Evolutionary conservation across 371 early-diverging fungal species (phyloP), one percentile per base, ranked within the genome.

Genomic region (Rhizopus sp.): DNA sequence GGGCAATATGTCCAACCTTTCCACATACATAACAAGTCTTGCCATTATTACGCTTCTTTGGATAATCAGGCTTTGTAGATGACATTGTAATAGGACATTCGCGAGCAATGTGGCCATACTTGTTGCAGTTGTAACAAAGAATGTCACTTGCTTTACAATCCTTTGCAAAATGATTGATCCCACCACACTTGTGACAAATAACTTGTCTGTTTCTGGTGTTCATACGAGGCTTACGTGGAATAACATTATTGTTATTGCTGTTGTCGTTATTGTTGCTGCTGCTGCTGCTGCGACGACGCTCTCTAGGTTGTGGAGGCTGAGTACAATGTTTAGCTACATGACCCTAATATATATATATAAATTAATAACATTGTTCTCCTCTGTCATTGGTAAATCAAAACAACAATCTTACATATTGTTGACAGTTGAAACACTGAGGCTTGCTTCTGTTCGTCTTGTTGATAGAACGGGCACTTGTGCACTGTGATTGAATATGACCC

Each of bases 301-400:
- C 41, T 33, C 62, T 33, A 46, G 59, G 57, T 62, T 72, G 65
- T 49, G 74, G 5, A 66, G 71, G 40, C 57, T 54, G 53, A 60
- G 76, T 48, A 55, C 87, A 87, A 40, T 82, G 62, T 49, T 83
- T 80, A 46, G 87, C 84, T 49, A 87, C 65, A 56, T 87, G 87
- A 42, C 87, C 85, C 86, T 85, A 64, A 10, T 35, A 39, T 38
- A 49, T n/a, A n/a, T n/a, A n/a, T 59, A n/a, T 12, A 49, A 3
- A 46, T 0, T 38, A 23, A 23, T 23, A 23, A 23, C 23, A 23
- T 23, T 23, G 23, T 23, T 23, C 23, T n/a, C 15, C 9, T 49
- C 38, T 16, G 38, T 42, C 29, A 6, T 60, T 41, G 10, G 16
- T 9, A 17, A 10, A 37, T 12, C 16, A 8, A 55, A 34, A 7